Base-by-base conservation (phyloP, 2,329 filamentous ascomycete species). In the Metarhizium rileyi region DNA sequence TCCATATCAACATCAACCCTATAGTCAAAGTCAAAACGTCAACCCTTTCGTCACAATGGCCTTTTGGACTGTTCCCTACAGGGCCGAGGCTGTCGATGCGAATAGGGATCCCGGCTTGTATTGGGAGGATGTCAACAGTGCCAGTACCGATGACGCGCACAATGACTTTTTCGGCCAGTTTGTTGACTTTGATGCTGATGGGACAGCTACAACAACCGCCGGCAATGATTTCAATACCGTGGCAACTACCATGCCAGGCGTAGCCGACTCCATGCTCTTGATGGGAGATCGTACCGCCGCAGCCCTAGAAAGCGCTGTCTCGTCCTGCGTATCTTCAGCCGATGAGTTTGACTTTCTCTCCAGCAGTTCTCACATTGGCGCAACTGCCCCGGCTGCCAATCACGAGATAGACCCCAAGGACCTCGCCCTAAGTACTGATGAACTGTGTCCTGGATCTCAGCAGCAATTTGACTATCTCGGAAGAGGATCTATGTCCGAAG, bases 401-500 rank as follows among this genome's bases (percentile, higher is more conserved):
- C 59, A 65, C 35, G 64, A 66, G 22, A 53, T 66, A 33, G 60
- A 66, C 47, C 58, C 63, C 10, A 56, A 56, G 26, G 54, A 58
- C 25, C 56, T 68, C 42, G 52, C 59, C 40, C 53, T 64, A 30
- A 50, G 48, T 36, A 20, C 41, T 26, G 50, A 53, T 14, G 44
- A 50, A 16, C 45, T 50, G 5, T 10, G 10, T 20, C 50, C 50
- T 10, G 35, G 20, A 33, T 30, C 46, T 27, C 48, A 51, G 7
- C 56, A 59, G 18, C 56, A 57, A 28, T 51, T 56, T 30, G 53
- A 56, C 5, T 53, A 57, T 46, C 51, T 64, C 12, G 62, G 62
- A 36, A 62, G 62, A 14, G 66, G 61, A 23, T 71, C 70, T 50
- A 70, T 75, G 60, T 74, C 72, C 3, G 71, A 75, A 53, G 70